Evolutionary conservation across 1,284 basidiomycete species (phyloP).

Genomic region (Pascua sp.): DNA sequence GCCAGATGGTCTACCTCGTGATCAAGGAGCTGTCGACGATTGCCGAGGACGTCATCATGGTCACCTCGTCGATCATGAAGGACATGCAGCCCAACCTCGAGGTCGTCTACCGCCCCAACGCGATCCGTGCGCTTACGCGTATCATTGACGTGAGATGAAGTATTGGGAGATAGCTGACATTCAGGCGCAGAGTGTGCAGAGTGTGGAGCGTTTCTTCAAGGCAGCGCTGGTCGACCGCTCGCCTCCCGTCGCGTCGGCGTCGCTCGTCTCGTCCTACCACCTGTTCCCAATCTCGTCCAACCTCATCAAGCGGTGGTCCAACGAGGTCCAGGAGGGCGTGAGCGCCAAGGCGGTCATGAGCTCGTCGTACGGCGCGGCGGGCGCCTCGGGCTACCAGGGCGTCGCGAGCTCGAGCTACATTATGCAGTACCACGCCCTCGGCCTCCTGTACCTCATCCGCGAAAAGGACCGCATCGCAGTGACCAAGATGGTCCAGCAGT

Average conservation of each 20-base stretch:
- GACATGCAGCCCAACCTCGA: slow-evolving; percentile 99
- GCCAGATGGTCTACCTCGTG: slow-evolving; percentile 97
- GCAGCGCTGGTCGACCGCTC: slow-evolving; percentile 98
- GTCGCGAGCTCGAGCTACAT: slow-evolving; percentile 85
- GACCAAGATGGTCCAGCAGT: slow-evolving; percentile 98
- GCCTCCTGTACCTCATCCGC: slow-evolving; percentile 88
- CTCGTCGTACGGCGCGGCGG: slow-evolving; percentile 56
- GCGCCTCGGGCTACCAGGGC: slow-evolving; percentile 62
- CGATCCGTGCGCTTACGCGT: slow-evolving; percentile 90
- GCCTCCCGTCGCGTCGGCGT: slow-evolving; percentile 90
- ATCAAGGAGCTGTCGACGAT: slow-evolving; percentile 96
- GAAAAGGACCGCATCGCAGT: slow-evolving; percentile 98
- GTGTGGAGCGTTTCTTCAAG: slow-evolving; percentile 98
- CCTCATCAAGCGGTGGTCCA: slow-evolving; percentile 96
- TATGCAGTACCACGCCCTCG: slow-evolving; percentile 95
- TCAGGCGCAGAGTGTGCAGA: slow-evolving; percentile 66
- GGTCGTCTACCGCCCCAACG: slow-evolving; percentile 97
- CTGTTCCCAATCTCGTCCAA: slow-evolving; percentile 89
- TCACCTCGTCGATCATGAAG: slow-evolving; percentile 99
- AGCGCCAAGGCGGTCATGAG: slow-evolving; percentile 75
- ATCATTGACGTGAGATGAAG: slow-evolving; percentile 83
- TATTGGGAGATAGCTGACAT: slow-evolving; percentile 6
- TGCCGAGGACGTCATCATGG: slow-evolving; percentile 99
- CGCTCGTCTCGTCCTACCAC: slow-evolving; percentile 95
- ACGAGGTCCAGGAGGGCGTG: slow-evolving; percentile 96